Conservation (phyloP, 2,329 filamentous ascomycete species). For the Neonectria hederae region DNA sequence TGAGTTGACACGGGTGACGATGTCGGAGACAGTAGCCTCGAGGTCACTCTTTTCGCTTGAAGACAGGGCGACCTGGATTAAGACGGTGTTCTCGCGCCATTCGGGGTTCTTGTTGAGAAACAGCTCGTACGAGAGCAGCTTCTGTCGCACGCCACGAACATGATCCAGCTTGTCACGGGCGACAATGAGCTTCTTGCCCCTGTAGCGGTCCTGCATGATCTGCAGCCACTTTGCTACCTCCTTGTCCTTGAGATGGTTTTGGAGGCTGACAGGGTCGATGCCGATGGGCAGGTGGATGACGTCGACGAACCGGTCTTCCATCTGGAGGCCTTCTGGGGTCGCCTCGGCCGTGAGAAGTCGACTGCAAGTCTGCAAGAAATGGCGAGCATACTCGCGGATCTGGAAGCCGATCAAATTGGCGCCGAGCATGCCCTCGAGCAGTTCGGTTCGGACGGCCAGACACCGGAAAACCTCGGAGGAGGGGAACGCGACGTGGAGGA, state of each 20-base stretch:
- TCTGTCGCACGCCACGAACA: conserved; percentile 91
- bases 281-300: conserved; percentile 88
- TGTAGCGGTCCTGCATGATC: conserved; percentile 84
- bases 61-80: conserved; percentile 94
- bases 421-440: conserved; percentile 91
- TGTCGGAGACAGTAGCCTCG: conserved; percentile 88
- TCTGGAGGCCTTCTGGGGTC: conserved; percentile 84
- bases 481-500: conserved; percentile 93
- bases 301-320: conserved; percentile 93
- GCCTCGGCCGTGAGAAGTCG: conserved; percentile 91
- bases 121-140: conserved; percentile 89
- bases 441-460: conserved; percentile 83
- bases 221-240: conserved; percentile 83
- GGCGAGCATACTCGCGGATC: conserved; percentile 89
- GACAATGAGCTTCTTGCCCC: conserved; percentile 89
- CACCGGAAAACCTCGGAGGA: conserved; percentile 97
- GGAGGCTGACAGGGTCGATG: conserved; percentile 83
- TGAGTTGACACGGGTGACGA: conserved; percentile 93
- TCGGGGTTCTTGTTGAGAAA: conserved; percentile 95
- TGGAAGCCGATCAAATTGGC: conserved; percentile 95
- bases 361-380: conserved; percentile 96
- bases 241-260: conserved; percentile 73
- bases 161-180: conserved; percentile 94
- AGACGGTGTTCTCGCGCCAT: conserved; percentile 86
- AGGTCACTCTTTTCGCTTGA: conserved; percentile 89